Evolutionary conservation across 2,329 filamentous ascomycete genomes (phyloP).

Genomic region (Aspergillaceae sp.): DNA sequence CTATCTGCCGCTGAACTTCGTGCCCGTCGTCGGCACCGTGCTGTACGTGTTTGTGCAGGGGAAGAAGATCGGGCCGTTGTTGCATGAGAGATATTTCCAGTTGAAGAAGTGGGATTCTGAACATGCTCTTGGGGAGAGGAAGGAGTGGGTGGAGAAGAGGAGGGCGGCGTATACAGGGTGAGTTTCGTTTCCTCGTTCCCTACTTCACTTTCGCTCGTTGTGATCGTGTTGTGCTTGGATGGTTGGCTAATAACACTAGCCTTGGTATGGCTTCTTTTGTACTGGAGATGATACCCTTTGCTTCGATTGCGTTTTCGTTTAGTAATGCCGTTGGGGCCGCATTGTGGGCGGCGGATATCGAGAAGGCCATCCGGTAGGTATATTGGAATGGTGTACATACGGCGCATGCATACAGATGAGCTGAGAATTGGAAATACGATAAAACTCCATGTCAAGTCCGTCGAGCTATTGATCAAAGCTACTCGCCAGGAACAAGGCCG

Average conservation of each 20-base stretch:
- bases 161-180: conserved; percentile 73
- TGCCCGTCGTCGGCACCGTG: conserved; percentile 76
- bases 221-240: too few relatives aligned
- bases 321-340: conserved; percentile 89
- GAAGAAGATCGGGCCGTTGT: conserved; percentile 45
- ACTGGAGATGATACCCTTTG: conserved; percentile 76
- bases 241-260: conserved; percentile 14
- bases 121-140: conserved; percentile 48
- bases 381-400: not conserved
- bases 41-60: conserved; percentile 74
- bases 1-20: conserved; percentile 86
- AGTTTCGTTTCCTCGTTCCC: conserved; percentile 23
- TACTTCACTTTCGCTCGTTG: not conserved
- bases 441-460: not conserved
- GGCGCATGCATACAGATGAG: too few relatives aligned
- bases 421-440: not conserved
- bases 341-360: conserved; percentile 86
- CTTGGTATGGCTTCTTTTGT: conserved; percentile 70
- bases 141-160: conserved; percentile 61
- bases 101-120: conserved; percentile 64
- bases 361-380: conserved; percentile 38
- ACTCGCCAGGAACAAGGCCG: not conserved
- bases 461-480: not conserved
- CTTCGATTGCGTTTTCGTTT: conserved; percentile 76
- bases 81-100: conserved; percentile 70